phyloP scores from a whole-genome alignment of 768 basidiomycete species.

The Podaxis rugospora region DNA sequence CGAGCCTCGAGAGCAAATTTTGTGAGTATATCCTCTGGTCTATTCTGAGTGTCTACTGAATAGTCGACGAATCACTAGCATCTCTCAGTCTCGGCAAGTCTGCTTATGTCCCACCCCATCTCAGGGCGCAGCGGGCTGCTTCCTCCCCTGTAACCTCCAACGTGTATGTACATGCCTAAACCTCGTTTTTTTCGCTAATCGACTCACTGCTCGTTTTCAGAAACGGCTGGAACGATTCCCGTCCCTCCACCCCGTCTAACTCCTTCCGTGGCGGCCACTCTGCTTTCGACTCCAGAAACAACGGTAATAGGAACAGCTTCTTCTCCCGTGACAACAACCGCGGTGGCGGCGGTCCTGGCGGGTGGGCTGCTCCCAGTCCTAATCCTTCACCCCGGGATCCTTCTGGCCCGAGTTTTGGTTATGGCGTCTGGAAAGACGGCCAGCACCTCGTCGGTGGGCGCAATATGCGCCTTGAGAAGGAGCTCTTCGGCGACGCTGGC shows the following conservation, averaged over 20 bases:
- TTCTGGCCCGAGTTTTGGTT: constrained; percentile 37
- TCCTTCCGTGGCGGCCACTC: constrained; percentile 39
- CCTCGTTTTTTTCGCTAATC: constrained; percentile 9
- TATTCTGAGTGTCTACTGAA: constrained; percentile 10
- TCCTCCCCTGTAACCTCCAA: constrained; percentile 45
- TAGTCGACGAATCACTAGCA: constrained; percentile 34
- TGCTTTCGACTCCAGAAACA: constrained; percentile 10
- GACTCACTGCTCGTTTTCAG: constrained; percentile 24
- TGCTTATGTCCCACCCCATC: constrained; percentile 85
- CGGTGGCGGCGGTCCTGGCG: constrained; percentile 24
- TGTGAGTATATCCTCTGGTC: constrained; percentile 37
- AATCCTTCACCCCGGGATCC: constrained; percentile 20
- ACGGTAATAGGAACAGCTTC: constrained; percentile 6
- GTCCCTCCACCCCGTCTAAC: constrained; percentile 57
- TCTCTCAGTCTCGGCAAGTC: constrained; percentile 76
- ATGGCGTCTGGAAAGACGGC: constrained; percentile 86
- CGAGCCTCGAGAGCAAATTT: constrained; percentile 73
- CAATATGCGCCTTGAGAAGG: constrained; percentile 90
- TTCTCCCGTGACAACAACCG: constrained; percentile 15
- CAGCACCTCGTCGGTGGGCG: constrained; percentile 79
- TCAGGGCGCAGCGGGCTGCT: constrained; percentile 79
- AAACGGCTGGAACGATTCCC: constrained; percentile 75
- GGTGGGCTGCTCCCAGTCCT: constrained; percentile 36
- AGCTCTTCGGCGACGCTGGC: constrained; percentile 85
- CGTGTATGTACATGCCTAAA: constrained; percentile 39